phyloP scores from a whole-genome alignment of 2,329 filamentous ascomycete genomes.

The Phoma herbarum region DNA sequence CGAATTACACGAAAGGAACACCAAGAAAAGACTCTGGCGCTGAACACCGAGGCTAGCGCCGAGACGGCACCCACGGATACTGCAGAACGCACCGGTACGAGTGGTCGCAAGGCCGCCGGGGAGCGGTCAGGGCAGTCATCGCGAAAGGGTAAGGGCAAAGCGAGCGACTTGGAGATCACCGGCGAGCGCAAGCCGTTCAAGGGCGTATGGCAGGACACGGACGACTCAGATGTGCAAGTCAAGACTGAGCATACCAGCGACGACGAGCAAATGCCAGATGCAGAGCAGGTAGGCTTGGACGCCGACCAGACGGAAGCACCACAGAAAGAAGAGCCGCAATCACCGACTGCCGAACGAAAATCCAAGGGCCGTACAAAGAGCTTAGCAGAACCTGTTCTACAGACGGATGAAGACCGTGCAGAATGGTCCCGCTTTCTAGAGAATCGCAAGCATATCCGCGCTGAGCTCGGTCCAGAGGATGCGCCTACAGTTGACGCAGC shows the following conservation, averaged over 20 bases:
- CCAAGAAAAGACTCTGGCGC: constrained; percentile 61
- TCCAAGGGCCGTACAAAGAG: constrained; percentile 31
- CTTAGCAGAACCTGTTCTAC: constrained; percentile 53
- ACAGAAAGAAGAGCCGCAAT: constrained; percentile 42
- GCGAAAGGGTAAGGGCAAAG: constrained; percentile 52
- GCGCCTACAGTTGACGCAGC: constrained; percentile 46
- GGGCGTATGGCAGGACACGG: constrained; percentile 56
- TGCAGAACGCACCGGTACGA: constrained; percentile 44
- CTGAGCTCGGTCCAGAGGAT: constrained; percentile 57
- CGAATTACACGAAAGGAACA: constrained; percentile 66
- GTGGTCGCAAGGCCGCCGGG: constrained; percentile 31
- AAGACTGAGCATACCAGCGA: constrained; percentile 65
- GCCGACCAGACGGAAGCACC: constrained; percentile 16
- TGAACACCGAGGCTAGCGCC: constrained; percentile 63
- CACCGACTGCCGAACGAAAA: constrained; percentile 47
- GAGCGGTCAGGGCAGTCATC: constrained; percentile 30
- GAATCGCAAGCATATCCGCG: constrained; percentile 57
- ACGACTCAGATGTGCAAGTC: constrained; percentile 53
- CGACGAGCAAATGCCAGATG: constrained; percentile 49
- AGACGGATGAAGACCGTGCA: constrained; percentile 62
- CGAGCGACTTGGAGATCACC: constrained; percentile 55
- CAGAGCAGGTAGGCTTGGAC: constrained; percentile 38
- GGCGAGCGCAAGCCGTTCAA: constrained; percentile 54
- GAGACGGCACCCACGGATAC: constrained; percentile 55
- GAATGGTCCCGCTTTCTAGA: constrained; percentile 60